Base-by-base conservation (phyloP, 306 rosid species). In the Gastrolobium villosum region DNA sequence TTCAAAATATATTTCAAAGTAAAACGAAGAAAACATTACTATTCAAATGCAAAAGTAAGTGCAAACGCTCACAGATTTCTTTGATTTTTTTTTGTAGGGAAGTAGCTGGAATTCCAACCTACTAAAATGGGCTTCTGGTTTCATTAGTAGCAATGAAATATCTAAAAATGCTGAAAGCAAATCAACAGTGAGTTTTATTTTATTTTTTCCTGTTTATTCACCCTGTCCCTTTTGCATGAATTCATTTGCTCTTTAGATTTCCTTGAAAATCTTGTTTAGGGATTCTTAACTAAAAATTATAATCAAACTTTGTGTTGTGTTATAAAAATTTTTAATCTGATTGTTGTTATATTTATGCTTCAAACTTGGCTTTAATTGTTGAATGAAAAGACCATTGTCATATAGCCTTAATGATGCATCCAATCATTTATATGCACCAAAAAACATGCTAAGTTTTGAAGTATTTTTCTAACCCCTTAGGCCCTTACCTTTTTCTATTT, bases 61-160 rank as follows among this genome's bases (percentile, higher is more conserved):
- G 53, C 61, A 52, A 57, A 67, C 55, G 65, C 69, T 72, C 73
- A 35, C 65, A 35, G 14, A 67, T 52, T 61, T 10, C 66, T 77
- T 71, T 81, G n/a, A 30, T 32, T 72, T 60, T 52, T 28, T 83
- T 66, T 70, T 50, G 45, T 62, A 95, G 99, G 97, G 88, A 77
- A 86, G 72, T 84, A 61, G 85, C 81, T 95, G 99, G 99, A 91
- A 95, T 87, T 85, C 96, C 57, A 93, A 91, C 86, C 71, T 95
- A 43, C 63, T 93, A 62, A 95, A 87, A 86, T 95, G 99, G 99
- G 98, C 99, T 67, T 86, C 97, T 85, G 97, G 93, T 80, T 87
- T 95, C 73, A 88, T 95, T 84, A 77, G 97, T 75, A 80, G 88
- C 76, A 84, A 70, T 68, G 93, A 91, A 28, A 91, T 65, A 54